phyloP scores from a whole-genome alignment of 2,329 filamentous ascomycete species.

The Cytospora mali region DNA sequence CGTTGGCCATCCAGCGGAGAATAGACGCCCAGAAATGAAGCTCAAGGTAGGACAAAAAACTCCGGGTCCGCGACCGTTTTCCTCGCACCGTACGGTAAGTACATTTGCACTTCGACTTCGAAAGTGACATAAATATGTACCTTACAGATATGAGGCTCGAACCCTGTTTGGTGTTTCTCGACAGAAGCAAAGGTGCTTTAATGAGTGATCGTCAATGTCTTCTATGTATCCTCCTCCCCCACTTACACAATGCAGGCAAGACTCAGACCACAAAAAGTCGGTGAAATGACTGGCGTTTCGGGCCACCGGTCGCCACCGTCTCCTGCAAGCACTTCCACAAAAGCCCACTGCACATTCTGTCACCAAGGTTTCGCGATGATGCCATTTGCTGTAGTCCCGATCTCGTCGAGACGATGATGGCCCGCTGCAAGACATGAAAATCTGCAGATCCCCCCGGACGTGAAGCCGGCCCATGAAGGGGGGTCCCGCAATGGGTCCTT shows the following conservation, averaged over 20 bases:
- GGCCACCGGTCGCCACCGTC: slow-evolving; percentile 21
- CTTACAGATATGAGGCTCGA: background rate
- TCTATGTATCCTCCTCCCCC: slow-evolving; percentile 3
- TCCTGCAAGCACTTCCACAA: slow-evolving; percentile 20
- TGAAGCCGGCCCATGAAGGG: background rate
- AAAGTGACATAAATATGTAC: background rate
- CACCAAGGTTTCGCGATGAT: slow-evolving; percentile 3
- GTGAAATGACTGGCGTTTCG: slow-evolving; percentile 21
- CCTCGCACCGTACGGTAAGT: background rate
- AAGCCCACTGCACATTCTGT: slow-evolving; percentile 10
- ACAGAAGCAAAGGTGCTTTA: background rate
- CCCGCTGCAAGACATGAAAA: slow-evolving; percentile 23
- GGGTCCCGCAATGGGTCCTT: slow-evolving; percentile 11
- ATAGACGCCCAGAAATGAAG: no score
- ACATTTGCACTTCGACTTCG: background rate
- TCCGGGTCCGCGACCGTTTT: background rate
- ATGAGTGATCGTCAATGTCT: slow-evolving; percentile 6
- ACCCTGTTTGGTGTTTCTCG: background rate
- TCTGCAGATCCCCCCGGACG: slow-evolving; percentile 19
- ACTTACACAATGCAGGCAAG: slow-evolving; percentile 5
- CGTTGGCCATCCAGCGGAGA: background rate
- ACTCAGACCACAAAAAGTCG: slow-evolving; percentile 25
- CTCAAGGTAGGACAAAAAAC: no score
- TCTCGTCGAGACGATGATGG: slow-evolving; percentile 14
- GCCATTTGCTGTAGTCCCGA: slow-evolving; percentile 20